These are phyloP conservation scores for Carex kokanica DNA, from an alignment of 176 grass and related monocot genomes.

Conservation along the genomic window DNA sequence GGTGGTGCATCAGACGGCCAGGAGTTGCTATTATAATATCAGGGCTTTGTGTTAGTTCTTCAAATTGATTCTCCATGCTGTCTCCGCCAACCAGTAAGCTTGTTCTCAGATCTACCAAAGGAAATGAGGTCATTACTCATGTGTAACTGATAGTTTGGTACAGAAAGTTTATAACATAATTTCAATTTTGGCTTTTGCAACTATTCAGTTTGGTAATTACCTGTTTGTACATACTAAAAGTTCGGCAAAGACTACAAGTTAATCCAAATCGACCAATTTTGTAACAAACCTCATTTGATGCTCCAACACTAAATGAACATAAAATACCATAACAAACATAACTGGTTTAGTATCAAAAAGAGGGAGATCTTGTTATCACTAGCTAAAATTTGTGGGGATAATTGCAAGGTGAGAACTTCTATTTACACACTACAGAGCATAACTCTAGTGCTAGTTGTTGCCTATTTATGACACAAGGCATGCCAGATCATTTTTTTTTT, in stretches of 20 bases:
- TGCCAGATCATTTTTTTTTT: not conserved
- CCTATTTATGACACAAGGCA: not conserved
- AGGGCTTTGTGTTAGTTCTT: slow-evolving; percentile 74
- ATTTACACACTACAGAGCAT: not conserved
- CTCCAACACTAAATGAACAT: not conserved
- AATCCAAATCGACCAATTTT: not conserved
- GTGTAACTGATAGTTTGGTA: not conserved
- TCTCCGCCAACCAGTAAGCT: slow-evolving; percentile 92
- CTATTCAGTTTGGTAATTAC: not conserved
- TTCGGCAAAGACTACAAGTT: not conserved
- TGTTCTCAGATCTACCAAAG: slow-evolving; percentile 57
- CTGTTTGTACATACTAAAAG: not conserved
- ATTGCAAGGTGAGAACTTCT: not conserved
- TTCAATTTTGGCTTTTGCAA: not conserved
- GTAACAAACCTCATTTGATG: not conserved
- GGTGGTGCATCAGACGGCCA: slow-evolving; percentile 85
- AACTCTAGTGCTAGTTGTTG: not conserved
- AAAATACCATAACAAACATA: not conserved
- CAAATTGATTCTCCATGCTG: slow-evolving; percentile 96
- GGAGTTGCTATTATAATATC: slow-evolving; percentile 99
- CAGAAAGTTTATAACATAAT: not conserved
- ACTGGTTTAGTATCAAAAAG: not conserved
- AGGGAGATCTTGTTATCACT: not conserved
- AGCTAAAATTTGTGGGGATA: not conserved
- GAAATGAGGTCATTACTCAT: not conserved